A percentile compares a stretch with the other conserved stretches of the same genome.
Evolutionary conservation across 164 flowering plant species (phyloP).

Genomic region (Cinnamomum micranthum): DNA sequence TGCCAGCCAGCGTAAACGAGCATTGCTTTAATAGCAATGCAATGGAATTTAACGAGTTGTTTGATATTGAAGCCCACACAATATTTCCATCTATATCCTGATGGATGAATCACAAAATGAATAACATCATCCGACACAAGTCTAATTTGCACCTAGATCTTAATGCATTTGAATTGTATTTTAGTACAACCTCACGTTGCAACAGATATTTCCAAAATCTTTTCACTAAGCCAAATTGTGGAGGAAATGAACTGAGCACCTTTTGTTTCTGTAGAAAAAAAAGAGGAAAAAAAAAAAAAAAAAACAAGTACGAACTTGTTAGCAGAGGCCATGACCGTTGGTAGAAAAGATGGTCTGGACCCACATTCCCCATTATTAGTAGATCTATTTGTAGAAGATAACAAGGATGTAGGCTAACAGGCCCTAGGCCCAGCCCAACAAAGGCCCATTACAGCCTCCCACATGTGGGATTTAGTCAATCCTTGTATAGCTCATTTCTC

Average conservation of each 20-base stretch:
- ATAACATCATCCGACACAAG: not conserved
- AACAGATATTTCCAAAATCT: conserved; percentile 89
- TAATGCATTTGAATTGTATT: conserved; percentile 1
- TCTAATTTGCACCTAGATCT: not conserved
- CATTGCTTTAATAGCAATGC: conserved; percentile 67
- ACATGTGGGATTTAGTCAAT: too few species aligned
- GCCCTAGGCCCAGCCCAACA: too few species aligned
- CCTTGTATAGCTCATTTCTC: too few species aligned
- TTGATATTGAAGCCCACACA: conserved; percentile 77
- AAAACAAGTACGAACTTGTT: not conserved
- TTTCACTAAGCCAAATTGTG: conserved; percentile 65
- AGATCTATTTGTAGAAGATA: not conserved
- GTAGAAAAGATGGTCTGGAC: not conserved
- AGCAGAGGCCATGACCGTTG: not conserved
- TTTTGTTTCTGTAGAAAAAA: conserved; percentile 69
- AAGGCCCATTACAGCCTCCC: too few species aligned
- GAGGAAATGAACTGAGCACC: conserved; percentile 63
- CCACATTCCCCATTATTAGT: not conserved
- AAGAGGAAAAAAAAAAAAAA: too few species aligned
- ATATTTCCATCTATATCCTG: conserved; percentile 65
- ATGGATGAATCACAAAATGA: conserved; percentile 9
- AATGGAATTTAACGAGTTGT: conserved; percentile 44
- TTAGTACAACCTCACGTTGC: conserved; percentile 61
- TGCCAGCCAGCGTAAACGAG: conserved; percentile 59
- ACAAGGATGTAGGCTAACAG: too few species aligned